These are phyloP conservation scores for Termitomyces sp. DNA, from an alignment of 768 basidiomycete species.

Conservation along the genomic window DNA sequence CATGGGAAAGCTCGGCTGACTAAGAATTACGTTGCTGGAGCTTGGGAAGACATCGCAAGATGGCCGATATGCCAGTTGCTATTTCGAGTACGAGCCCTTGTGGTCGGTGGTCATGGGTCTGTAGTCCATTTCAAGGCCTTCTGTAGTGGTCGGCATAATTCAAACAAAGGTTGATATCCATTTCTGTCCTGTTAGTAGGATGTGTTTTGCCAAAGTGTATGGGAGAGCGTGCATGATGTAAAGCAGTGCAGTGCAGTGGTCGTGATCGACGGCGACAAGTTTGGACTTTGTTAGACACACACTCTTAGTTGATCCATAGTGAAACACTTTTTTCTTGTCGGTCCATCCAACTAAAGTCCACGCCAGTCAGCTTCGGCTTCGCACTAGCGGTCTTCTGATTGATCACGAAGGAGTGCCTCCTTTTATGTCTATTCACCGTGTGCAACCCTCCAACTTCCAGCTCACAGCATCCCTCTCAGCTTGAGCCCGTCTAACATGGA, in stretches of 20 bases:
- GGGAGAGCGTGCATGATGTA: neutral
- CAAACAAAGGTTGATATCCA: neutral
- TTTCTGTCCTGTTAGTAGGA: neutral
- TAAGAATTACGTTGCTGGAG: neutral
- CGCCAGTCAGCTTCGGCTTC: neutral
- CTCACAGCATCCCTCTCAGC: neutral
- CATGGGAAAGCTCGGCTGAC: neutral
- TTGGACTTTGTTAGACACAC: neutral
- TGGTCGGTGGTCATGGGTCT: neutral
- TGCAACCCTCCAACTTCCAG: neutral
- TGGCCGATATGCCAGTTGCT: neutral
- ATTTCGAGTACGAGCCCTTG: neutral
- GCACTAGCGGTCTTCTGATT: constrained; percentile 1
- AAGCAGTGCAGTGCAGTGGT: neutral
- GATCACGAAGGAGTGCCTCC: neutral
- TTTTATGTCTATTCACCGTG: constrained; percentile 2
- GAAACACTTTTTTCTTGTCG: neutral
- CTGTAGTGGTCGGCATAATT: neutral
- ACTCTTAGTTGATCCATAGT: neutral
- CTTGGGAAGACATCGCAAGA: neutral
- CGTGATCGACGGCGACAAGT: neutral
- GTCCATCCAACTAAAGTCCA: neutral
- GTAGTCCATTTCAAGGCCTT: neutral
- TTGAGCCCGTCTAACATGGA: constrained; percentile 15
- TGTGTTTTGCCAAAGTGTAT: neutral